Evolutionary conservation across 2,329 filamentous ascomycete species (phyloP), one percentile per base, ranked within the genome.

Genomic region (Tympanopsis confertula): DNA sequence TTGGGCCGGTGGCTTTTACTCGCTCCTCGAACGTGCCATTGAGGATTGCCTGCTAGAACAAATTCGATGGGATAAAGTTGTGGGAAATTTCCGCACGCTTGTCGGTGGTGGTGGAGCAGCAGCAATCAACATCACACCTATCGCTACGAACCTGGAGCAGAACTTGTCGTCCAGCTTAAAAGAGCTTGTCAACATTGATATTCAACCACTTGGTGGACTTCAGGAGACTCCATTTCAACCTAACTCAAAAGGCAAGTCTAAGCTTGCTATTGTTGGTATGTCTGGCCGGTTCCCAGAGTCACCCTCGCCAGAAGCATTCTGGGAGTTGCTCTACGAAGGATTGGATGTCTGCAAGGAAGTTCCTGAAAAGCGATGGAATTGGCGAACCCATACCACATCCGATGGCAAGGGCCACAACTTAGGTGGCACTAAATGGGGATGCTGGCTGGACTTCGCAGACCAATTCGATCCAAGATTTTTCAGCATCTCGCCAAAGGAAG

Each of bases 401-500:
- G 75, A 74, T 2, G 78, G 78, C 4, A 80, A 81, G 50, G 67
- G 62, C 24, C 75, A 74, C 52, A 84, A 83, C 55, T 80, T 78
- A 32, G 72, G 42, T 7, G 44, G 46, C 15, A 51, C 49, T 3
- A 54, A 51, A 1, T 56, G 50, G n/a, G 53, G 57, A 3, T 55
- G 52, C 44, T 56, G 78, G 60, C 72, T 82, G 33, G 71, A 80
- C 30, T 67, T 80, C 41, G 77, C 82, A 0, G 81, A 78, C 35
- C 62, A 80, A 10, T 88, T 89, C 46, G 84, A 89, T 49, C 73
- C 81, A 2, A 66, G 72, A 0, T 87, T 89, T 63, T 89, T 89
- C 68, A 85, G 85, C 55, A 87, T 89, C 69, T 87, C 82, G 24
- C 82, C 84, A 1, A 71, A 79, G 42, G 84, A 89, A 56, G 83